These are phyloP conservation scores for Apiospora hydei DNA, from an alignment of 2,329 filamentous ascomycete genomes.

Conservation along the genomic window DNA sequence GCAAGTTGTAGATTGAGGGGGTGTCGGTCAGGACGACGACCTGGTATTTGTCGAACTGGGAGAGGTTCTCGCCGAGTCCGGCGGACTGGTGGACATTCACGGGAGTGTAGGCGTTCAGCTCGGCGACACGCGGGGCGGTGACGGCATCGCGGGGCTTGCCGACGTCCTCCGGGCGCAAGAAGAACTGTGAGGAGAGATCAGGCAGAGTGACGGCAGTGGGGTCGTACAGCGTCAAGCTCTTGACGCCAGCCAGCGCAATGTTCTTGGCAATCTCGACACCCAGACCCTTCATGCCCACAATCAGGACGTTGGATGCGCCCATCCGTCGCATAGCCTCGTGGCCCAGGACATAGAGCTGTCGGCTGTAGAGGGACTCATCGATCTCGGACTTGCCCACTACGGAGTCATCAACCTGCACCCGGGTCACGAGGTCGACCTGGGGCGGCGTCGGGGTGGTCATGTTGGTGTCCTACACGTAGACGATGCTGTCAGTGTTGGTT, in stretches of 20 bases:
- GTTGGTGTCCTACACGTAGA: slow-evolving; percentile 53
- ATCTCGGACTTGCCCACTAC: slow-evolving; percentile 65
- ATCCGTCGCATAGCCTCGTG: slow-evolving; percentile 98
- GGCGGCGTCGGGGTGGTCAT: slow-evolving; percentile 44
- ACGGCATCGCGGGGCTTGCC: slow-evolving; percentile 89
- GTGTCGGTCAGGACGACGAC: slow-evolving; percentile 90
- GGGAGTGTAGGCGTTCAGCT: slow-evolving; percentile 96
- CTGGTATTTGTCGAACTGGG: slow-evolving; percentile 88
- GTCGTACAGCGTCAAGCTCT: slow-evolving; percentile 93
- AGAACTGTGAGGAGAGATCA: slow-evolving; percentile 97
- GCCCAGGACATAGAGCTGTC: slow-evolving; percentile 75
- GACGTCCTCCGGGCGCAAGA: slow-evolving; percentile 85
- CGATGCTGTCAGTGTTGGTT: slow-evolving; percentile 12
- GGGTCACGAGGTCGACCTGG: slow-evolving; percentile 68
- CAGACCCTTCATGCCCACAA: slow-evolving; percentile 90
- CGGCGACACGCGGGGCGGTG: slow-evolving; percentile 87
- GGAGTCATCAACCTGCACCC: slow-evolving; percentile 71
- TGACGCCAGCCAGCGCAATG: slow-evolving; percentile 95
- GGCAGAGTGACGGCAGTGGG: slow-evolving; percentile 82
- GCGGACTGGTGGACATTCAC: slow-evolving; percentile 75
- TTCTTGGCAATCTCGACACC: slow-evolving; percentile 99
- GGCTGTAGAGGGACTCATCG: slow-evolving; percentile 77
- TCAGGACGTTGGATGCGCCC: slow-evolving; percentile 92
- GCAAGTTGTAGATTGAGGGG: slow-evolving; percentile 80
- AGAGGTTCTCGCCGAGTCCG: slow-evolving; percentile 76